Evolutionary conservation across 2,329 filamentous ascomycete genomes (phyloP).

Genomic region (Neonectria sp.): DNA sequence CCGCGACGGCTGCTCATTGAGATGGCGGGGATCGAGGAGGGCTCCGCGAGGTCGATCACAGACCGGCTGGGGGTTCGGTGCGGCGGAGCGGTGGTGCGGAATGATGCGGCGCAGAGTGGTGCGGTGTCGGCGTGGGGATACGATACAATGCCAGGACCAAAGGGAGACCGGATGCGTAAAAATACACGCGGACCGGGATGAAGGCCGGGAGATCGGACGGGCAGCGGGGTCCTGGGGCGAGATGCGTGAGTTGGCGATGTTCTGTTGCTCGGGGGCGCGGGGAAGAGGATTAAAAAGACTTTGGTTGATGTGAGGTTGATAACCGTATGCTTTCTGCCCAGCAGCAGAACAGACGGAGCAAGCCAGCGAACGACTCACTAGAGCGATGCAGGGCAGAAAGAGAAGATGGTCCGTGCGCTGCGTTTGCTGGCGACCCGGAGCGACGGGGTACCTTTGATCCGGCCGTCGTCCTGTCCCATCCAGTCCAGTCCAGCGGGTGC

Average conservation of each 20-base stretch:
- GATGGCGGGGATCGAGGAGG: constrained; percentile 10
- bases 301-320: constrained; percentile 11
- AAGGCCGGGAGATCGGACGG: constrained; percentile 25
- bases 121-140: constrained; percentile 29
- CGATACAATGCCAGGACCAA: constrained; percentile 35
- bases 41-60: constrained; percentile 8
- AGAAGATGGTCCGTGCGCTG: constrained; percentile 39
- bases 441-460: constrained; percentile 44
- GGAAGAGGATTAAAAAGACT: not conserved
- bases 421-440: constrained; percentile 32
- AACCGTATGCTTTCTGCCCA: constrained; percentile 32
- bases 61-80: constrained; percentile 3
- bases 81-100: not conserved
- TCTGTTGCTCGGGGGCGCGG: constrained; percentile 10
- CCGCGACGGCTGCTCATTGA: constrained; percentile 40
- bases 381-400: constrained; percentile 29
- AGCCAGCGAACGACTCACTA: constrained; percentile 4
- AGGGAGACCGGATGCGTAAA: constrained; percentile 30
- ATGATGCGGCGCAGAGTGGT: constrained; percentile 8
- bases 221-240: constrained; percentile 14
- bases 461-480: constrained; percentile 26
- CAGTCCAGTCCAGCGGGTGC: constrained; percentile 7
- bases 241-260: constrained; percentile 10
- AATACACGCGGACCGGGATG: constrained; percentile 28
- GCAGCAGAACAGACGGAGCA: constrained; percentile 10